These are phyloP conservation scores for Lasiodiplodia theobromae DNA, from an alignment of 2,329 filamentous ascomycete genomes.

Conservation along the genomic window DNA sequence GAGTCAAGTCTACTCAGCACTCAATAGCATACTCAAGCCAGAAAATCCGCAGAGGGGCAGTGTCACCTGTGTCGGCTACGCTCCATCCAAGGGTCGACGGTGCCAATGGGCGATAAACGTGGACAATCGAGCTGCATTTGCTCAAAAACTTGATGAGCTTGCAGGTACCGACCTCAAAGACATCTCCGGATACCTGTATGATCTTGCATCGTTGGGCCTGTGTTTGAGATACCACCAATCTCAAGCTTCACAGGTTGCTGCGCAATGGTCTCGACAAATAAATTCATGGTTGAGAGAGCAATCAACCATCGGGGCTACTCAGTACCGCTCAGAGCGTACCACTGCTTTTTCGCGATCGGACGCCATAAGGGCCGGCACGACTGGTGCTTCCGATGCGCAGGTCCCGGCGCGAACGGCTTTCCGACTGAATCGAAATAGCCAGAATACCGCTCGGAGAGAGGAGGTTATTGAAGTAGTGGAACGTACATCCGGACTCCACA, in stretches of 20 bases:
- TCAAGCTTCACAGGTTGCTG: constrained; percentile 1
- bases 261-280: neutral
- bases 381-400: neutral
- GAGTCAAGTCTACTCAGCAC: neutral
- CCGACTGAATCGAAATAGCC: no score
- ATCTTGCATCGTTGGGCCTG: neutral
- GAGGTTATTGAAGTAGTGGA: constrained; percentile 4
- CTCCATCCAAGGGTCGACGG: neutral
- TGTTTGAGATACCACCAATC: neutral
- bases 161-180: neutral
- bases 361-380: neutral
- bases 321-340: neutral
- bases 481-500: neutral
- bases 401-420: neutral
- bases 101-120: neutral
- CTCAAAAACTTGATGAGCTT: neutral
- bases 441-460: neutral
- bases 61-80: constrained; percentile 11
- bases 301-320: neutral
- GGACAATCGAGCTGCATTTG: neutral
- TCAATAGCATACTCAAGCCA: neutral
- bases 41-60: neutral
- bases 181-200: neutral
- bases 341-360: neutral
- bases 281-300: neutral